Evolutionary conservation across 2,329 filamentous ascomycete species (phyloP).

Genomic region (Fusarium continuum): DNA sequence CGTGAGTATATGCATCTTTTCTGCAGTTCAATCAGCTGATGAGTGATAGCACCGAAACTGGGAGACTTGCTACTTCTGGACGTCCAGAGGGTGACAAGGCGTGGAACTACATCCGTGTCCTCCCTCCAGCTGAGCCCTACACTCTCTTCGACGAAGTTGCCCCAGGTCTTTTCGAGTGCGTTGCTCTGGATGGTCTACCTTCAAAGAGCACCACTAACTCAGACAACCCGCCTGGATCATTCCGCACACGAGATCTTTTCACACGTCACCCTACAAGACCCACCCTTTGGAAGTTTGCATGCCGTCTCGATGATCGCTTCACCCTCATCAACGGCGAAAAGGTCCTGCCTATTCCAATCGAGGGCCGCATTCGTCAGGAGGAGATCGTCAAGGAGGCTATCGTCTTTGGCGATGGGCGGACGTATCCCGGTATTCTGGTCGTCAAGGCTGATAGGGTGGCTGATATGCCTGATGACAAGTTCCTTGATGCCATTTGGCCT

Average conservation of each 20-base stretch:
- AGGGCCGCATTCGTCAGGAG: slow-evolving; percentile 63
- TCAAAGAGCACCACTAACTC: slow-evolving; percentile 49
- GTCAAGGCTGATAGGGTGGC: slow-evolving; percentile 58
- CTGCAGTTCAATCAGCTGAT: neutral
- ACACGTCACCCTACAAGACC: slow-evolving; percentile 52
- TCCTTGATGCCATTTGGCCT: slow-evolving; percentile 59
- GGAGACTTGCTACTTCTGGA: slow-evolving; percentile 41
- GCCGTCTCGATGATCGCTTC: slow-evolving; percentile 56
- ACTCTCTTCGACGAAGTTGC: slow-evolving; percentile 44
- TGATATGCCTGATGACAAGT: slow-evolving; percentile 53
- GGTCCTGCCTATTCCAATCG: slow-evolving; percentile 57
- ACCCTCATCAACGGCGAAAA: slow-evolving; percentile 60
- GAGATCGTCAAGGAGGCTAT: slow-evolving; percentile 63
- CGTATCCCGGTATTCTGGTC: slow-evolving; percentile 63
- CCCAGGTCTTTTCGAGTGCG: slow-evolving; percentile 49
- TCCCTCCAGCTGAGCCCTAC: slow-evolving; percentile 33
- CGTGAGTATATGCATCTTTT: slow-evolving; percentile 48
- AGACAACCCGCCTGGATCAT: slow-evolving; percentile 56
- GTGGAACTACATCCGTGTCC: slow-evolving; percentile 49
- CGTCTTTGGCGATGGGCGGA: slow-evolving; percentile 64
- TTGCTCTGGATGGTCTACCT: slow-evolving; percentile 50
- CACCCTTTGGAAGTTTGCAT: slow-evolving; percentile 56
- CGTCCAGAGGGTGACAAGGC: slow-evolving; percentile 41
- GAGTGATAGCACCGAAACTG: slow-evolving; percentile 37
- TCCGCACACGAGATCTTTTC: slow-evolving; percentile 57